Evolutionary conservation across 1,284 basidiomycete genomes (phyloP), one percentile per base, ranked within the genome.

Genomic region (Ceratobasidium sp.): DNA sequence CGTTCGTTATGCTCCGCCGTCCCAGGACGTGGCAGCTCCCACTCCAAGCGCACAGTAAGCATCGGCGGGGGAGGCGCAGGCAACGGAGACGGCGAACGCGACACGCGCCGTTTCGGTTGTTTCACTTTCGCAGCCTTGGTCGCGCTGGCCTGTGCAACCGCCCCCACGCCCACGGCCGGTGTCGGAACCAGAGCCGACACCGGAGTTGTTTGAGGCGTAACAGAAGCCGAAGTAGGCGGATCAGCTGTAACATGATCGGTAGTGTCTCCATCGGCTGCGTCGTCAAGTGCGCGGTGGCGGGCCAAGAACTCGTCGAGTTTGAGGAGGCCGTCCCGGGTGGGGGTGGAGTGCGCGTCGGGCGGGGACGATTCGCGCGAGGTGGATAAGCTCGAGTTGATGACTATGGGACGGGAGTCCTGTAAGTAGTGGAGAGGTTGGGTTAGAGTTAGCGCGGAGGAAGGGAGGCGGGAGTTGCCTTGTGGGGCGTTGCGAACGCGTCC

Each of bases 21-120:
- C 14, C 89, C 86, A 0, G 90, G 90, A 0, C 91, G 90, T n/a
- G 90, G 89, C 11, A 94, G 87, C 14, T 76, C 80, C 79, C 94
- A 91, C 1, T 89, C 84, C 45, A 95, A 87, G 0, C 93, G 66
- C 11, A 65, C 69, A 27, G 76, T 75, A 22, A 75, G 44, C 56
- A 74, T 67, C 24, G 76, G 71, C 27, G 76, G 76, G 4, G 73
- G 76, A 9, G 76, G 74, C n/a, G 76, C 57, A 4, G 67, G 67
- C 22, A 54, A 41, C 36, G 74, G 75, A 5, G 73, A 65, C 45
- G 74, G 76, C 45, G 76, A 72, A 51, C 51, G 31, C 51, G 73
- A 71, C 3, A 33, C 64, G 6, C 64, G 64, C 51, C 66, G 64
- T 29, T 54, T 41, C n/a, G 51, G 19, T 22, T 71, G 57, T 4